Evolutionary conservation across 352 stramenopile genomes (phyloP).

Genomic region (Phytopythium delawarense): DNA sequence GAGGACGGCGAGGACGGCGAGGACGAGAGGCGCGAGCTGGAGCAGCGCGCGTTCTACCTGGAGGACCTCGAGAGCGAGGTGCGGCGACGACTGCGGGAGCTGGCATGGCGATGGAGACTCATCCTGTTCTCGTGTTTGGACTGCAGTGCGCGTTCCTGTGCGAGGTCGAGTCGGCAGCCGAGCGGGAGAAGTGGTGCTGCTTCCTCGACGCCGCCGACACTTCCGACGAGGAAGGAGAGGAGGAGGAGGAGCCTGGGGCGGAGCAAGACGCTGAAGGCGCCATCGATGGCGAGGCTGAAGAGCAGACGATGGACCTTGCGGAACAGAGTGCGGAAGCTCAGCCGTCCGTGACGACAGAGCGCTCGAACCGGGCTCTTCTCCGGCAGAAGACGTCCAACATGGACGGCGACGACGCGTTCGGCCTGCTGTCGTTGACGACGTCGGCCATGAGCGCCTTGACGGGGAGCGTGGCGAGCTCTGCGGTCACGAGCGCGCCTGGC

Average conservation of each 20-base stretch:
- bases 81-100: not conserved
- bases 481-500: constrained; percentile 17
- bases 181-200: constrained; percentile 26
- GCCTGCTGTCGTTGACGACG: constrained; percentile 38
- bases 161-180: constrained; percentile 5
- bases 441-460: constrained; percentile 34
- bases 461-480: constrained; percentile 10
- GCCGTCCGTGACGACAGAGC: not conserved
- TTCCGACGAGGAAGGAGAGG: not conserved
- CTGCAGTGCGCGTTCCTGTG: constrained; percentile 9
- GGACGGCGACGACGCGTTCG: constrained; percentile 45
- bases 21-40: constrained; percentile 22
- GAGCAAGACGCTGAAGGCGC: constrained; percentile 1
- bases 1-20: constrained; percentile 11
- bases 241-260: constrained; percentile 8
- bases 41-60: constrained; percentile 44
- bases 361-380: not conserved
- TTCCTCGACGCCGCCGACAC: constrained; percentile 2
- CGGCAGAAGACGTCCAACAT: constrained; percentile 12
- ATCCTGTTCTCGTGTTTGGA: not conserved
- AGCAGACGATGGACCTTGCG: no score
- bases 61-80: constrained; percentile 28
- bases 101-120: not conserved
- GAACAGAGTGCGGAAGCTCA: not conserved
- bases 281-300: not conserved